Conservation (phyloP, 331 rosid species). For the Saraca asoca region DNA sequence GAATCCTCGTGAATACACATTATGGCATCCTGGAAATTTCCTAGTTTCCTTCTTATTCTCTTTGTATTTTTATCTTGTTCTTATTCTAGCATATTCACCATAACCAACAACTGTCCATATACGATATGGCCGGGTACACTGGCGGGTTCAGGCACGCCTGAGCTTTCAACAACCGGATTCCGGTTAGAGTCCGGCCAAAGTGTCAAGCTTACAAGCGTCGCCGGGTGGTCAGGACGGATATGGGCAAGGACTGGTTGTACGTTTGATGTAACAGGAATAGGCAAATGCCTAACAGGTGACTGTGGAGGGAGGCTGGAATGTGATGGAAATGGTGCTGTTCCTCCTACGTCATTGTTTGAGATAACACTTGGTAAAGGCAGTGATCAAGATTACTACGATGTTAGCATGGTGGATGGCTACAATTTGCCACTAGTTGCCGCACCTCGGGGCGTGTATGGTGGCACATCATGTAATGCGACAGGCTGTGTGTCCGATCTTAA, state of each 20-base stretch:
- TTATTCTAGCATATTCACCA: conserved; percentile 54
- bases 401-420: conserved; percentile 87
- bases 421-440: conserved; percentile 69
- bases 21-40: conserved; percentile 30
- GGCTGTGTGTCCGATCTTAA: conserved; percentile 81
- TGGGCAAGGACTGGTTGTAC: conserved; percentile 97
- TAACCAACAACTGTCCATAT: conserved; percentile 63
- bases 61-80: conserved; percentile 36
- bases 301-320: conserved; percentile 89
- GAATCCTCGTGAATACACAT: conserved; percentile 36
- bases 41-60: conserved; percentile 26
- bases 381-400: conserved; percentile 72
- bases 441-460: conserved; percentile 62
- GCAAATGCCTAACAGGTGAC: conserved; percentile 83
- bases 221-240: conserved; percentile 90
- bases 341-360: conserved; percentile 84
- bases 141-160: conserved; percentile 66
- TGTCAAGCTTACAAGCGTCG: conserved; percentile 50
- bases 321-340: conserved; percentile 78
- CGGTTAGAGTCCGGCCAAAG: conserved; percentile 53
- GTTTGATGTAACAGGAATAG: conserved; percentile 68
- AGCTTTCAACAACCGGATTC: conserved; percentile 67
- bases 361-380: conserved; percentile 75
- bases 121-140: conserved; percentile 82
- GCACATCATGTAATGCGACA: conserved; percentile 64